Evolutionary conservation across 208 protist genomes (phyloP), one percentile per base, ranked within the genome.

Genomic region (Jaenimonas drosophilae): DNA sequence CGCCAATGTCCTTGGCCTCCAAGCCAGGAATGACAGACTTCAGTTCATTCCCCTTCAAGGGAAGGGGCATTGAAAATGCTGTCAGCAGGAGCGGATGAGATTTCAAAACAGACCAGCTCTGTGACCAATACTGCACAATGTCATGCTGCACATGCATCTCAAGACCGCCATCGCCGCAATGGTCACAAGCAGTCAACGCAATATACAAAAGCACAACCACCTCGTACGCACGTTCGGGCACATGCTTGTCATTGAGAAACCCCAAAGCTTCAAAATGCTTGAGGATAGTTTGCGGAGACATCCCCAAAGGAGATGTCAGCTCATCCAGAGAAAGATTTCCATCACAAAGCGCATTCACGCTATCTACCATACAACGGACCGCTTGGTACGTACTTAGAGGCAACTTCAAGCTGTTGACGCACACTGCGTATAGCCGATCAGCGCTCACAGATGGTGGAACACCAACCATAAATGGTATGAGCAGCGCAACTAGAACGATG

Each of bases 351-450:
- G 48, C 40, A 37, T 71, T 80, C 62, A 81, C 85, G 23, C 62
- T 69, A 26, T 79, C 59, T n/a, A 87, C 23, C 71, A 93, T 77
- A 17, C 69, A 59, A 2, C 67, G 63, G 20, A 87, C 50, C 7
- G 49, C 70, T 43, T 86, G 68, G 53, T 47, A 64, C 25, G 59
- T 65, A 4, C 57, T 33, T 14, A 70, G 46, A 12, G 84, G 66
- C 19, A 93, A 57, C 59, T 88, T 93, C n/a, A 93, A 64, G 6
- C 79, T 70, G 46, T 85, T 75, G 12, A 93, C 36, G 50, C 73
- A 84, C 1, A 93, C 41, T 11, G 70, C 73, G 24, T 72, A 76
- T 27, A 88, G 49, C 19, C 64, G 65, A 14, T 69, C 54, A 27
- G 70, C 63, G 1, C 79, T 28, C 21, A 73, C 50, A 2, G 54